Conservation (phyloP, 805 yeast species). For the Yamadazyma sp. region DNA sequence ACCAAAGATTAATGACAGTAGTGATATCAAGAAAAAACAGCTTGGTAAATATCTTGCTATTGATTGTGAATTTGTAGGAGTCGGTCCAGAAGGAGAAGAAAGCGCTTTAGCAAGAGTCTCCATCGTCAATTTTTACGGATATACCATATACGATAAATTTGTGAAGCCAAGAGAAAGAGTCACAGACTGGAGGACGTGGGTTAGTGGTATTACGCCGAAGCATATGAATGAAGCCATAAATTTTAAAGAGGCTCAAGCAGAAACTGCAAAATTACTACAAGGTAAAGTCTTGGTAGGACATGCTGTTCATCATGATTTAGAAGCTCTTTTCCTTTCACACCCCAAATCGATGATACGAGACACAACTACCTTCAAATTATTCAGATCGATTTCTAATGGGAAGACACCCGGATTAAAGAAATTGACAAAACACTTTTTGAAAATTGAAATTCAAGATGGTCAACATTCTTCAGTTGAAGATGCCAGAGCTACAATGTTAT, state of each 20-base stretch:
- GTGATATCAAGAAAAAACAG: constrained; percentile 28
- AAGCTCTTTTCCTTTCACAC: constrained; percentile 62
- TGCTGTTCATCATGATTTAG: constrained; percentile 77
- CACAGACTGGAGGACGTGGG: constrained; percentile 91
- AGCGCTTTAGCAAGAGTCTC: constrained; percentile 86
- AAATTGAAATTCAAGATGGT: constrained; percentile 63
- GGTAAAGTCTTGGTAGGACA: constrained; percentile 76
- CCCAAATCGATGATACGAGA: constrained; percentile 66
- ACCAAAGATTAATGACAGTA: not conserved
- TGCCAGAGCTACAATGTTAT: constrained; percentile 81
- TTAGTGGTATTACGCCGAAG: constrained; percentile 75
- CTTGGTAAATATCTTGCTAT: constrained; percentile 76
- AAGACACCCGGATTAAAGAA: constrained; percentile 72
- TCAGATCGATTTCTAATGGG: constrained; percentile 58
- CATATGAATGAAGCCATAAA: constrained; percentile 67
- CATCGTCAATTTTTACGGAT: constrained; percentile 79
- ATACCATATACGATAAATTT: constrained; percentile 64
- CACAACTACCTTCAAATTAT: constrained; percentile 63
- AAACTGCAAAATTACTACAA: constrained; percentile 50
- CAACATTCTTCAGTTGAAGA: constrained; percentile 89
- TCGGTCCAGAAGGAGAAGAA: constrained; percentile 67
- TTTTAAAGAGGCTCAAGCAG: constrained; percentile 63
- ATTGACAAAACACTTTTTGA: constrained; percentile 54
- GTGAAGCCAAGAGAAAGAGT: constrained; percentile 75
- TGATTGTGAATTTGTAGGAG: constrained; percentile 95